A percentile compares a stretch with the other conserved stretches of the same genome.
These are phyloP conservation scores for Pichia californica DNA, from an alignment of 805 yeast species.

Conservation along the genomic window DNA sequence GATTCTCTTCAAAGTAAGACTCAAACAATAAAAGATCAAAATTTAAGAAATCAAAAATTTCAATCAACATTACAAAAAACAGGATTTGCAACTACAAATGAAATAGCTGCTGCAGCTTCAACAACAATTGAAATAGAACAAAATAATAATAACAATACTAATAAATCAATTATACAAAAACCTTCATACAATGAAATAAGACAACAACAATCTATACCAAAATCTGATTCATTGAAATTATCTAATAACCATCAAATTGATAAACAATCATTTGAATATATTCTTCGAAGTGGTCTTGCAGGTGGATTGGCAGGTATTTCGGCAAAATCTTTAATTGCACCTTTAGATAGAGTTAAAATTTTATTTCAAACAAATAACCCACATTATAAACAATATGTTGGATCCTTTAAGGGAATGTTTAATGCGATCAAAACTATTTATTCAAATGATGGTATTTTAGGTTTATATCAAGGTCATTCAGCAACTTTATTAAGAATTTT, in stretches of 20 bases:
- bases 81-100: conserved; percentile 2
- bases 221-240: background rate
- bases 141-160: background rate
- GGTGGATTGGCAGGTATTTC: conserved; percentile 95
- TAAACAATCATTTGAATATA: conserved; percentile 70
- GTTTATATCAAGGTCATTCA: conserved; percentile 92
- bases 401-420: conserved; percentile 69
- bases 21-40: background rate
- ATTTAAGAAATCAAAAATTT: background rate
- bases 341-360: conserved; percentile 90
- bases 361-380: conserved; percentile 94
- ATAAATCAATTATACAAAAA: too few relatives aligned
- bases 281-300: conserved; percentile 78
- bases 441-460: conserved; percentile 62
- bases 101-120: conserved; percentile 5
- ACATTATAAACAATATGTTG: conserved; percentile 71
- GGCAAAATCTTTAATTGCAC: conserved; percentile 95
- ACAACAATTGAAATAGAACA: background rate
- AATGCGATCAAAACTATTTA: conserved; percentile 67
- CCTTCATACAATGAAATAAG: too few relatives aligned
- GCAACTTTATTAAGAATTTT: conserved; percentile 87
- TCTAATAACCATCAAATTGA: conserved; percentile 33
- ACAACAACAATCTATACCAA: background rate
- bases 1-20: background rate
- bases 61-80: background rate